These are phyloP conservation scores for Penicillium herquei DNA, from an alignment of 495 filamentous ascomycete genomes.

Conservation along the genomic window DNA sequence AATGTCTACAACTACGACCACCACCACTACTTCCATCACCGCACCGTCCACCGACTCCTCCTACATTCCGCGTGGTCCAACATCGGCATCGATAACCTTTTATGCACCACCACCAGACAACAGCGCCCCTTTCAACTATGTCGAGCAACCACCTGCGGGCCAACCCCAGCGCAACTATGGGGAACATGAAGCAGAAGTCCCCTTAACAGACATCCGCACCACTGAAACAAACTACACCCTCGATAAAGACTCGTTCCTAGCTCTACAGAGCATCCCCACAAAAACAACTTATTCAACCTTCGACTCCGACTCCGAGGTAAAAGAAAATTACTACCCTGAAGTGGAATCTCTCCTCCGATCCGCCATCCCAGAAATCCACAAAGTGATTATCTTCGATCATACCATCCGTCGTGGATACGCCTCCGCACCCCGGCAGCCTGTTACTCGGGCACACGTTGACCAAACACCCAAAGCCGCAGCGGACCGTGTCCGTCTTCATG, in stretches of 20 bases:
- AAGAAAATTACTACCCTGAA: conserved; percentile 77
- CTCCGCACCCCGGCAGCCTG: conserved; percentile 57
- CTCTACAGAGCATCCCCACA: conserved; percentile 51
- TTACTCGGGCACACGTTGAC: conserved; percentile 76
- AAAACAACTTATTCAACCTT: conserved; percentile 55
- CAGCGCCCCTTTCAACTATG: conserved; percentile 65
- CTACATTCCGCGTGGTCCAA: conserved; percentile 64
- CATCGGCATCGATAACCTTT: conserved; percentile 66
- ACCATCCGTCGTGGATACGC: conserved; percentile 68
- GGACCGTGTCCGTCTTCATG: conserved; percentile 64
- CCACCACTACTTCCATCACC: conserved; percentile 9
- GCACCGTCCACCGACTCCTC: not conserved
- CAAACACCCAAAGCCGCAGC: conserved; percentile 66
- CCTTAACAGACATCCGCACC: conserved; percentile 66
- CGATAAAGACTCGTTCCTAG: conserved; percentile 70
- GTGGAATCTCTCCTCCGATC: conserved; percentile 63
- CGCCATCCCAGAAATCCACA: conserved; percentile 57
- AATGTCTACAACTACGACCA: not conserved
- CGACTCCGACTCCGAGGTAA: conserved; percentile 60
- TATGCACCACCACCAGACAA: conserved; percentile 63
- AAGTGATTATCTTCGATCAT: conserved; percentile 83
- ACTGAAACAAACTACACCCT: conserved; percentile 61
- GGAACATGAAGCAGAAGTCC: conserved; percentile 41
- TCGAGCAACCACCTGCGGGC: conserved; percentile 61
- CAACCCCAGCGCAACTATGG: conserved; percentile 61